Evolutionary conservation across 2,329 filamentous ascomycete genomes (phyloP).

Genomic region (Plectosphaerella cucumerina): DNA sequence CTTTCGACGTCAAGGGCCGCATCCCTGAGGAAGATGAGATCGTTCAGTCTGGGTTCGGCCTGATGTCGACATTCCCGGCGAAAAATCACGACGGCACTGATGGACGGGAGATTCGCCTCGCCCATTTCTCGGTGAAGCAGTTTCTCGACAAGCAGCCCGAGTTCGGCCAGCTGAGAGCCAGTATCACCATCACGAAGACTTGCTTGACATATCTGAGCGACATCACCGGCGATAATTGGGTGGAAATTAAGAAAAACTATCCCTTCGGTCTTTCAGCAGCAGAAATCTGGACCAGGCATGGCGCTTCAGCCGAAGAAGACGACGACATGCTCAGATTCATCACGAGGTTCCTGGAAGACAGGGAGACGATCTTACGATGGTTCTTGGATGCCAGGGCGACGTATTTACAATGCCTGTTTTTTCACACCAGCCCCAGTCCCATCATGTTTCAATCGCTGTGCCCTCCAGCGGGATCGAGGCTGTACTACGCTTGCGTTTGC

Average conservation of each 20-base stretch:
- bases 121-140: slow-evolving; percentile 21
- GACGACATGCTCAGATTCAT: slow-evolving; percentile 3
- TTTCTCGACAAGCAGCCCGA: slow-evolving; percentile 11
- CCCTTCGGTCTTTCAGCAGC: slow-evolving; percentile 15
- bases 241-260: slow-evolving; percentile 7
- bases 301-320: slow-evolving; percentile 5
- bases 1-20: slow-evolving; percentile 10
- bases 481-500: slow-evolving; percentile 13
- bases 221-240: slow-evolving; percentile 6
- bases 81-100: neutral
- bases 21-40: slow-evolving; percentile 3
- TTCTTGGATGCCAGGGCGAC: no score
- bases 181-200: slow-evolving; percentile 14
- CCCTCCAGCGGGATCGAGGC: slow-evolving; percentile 4
- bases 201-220: slow-evolving; percentile 16
- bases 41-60: slow-evolving; percentile 13
- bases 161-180: slow-evolving; percentile 5
- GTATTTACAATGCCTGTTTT: no score
- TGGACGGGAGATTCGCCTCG: slow-evolving; percentile 12
- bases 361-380: slow-evolving; percentile 10
- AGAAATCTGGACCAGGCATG: slow-evolving; percentile 11
- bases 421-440: slow-evolving; percentile 6
- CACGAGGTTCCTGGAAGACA: slow-evolving; percentile 9
- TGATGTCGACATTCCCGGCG: slow-evolving; percentile 9
- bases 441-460: slow-evolving; percentile 1